Conservation (phyloP, 495 filamentous ascomycete genomes). For the Aspergillus diversus region DNA sequence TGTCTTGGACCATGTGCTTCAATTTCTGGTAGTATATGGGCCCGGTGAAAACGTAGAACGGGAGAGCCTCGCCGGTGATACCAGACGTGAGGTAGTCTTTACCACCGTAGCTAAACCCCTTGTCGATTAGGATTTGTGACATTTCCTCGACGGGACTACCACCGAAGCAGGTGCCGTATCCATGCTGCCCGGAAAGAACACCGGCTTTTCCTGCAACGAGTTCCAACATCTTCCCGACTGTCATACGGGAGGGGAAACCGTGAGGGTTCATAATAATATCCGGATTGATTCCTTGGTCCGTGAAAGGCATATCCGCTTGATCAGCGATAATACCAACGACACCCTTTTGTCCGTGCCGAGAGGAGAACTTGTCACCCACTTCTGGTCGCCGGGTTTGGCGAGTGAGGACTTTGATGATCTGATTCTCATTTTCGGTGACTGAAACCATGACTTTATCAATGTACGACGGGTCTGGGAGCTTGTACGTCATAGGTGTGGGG, state of each 20-base stretch:
- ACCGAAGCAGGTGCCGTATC: constrained; percentile 95
- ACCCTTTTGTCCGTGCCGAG: constrained; percentile 97
- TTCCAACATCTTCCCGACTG: constrained; percentile 97
- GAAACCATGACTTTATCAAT: constrained; percentile 95
- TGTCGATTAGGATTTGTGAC: constrained; percentile 77
- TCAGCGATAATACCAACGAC: constrained; percentile 95
- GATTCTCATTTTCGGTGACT: constrained; percentile 76
- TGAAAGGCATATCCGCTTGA: constrained; percentile 97
- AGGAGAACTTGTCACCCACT: constrained; percentile 97
- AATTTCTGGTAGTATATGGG: constrained; percentile 99
- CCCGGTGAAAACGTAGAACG: constrained; percentile 97
- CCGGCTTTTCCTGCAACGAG: constrained; percentile 93
- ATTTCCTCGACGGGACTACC: constrained; percentile 90
- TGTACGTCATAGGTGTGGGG: constrained; percentile 76
- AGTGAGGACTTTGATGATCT: constrained; percentile 87
- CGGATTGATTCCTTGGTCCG: constrained; percentile 83
- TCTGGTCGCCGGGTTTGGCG: constrained; percentile 92
- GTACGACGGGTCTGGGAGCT: constrained; percentile 79
- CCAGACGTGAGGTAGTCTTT: constrained; percentile 96
- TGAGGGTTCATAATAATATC: constrained; percentile 99
- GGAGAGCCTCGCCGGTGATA: constrained; percentile 90
- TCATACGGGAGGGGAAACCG: constrained; percentile 99
- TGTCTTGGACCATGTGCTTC: constrained; percentile 99
- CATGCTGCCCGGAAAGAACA: constrained; percentile 75
- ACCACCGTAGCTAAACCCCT: constrained; percentile 93